Evolutionary conservation across 2,329 filamentous ascomycete genomes (phyloP).

Genomic region (Ceratocystis destructans): DNA sequence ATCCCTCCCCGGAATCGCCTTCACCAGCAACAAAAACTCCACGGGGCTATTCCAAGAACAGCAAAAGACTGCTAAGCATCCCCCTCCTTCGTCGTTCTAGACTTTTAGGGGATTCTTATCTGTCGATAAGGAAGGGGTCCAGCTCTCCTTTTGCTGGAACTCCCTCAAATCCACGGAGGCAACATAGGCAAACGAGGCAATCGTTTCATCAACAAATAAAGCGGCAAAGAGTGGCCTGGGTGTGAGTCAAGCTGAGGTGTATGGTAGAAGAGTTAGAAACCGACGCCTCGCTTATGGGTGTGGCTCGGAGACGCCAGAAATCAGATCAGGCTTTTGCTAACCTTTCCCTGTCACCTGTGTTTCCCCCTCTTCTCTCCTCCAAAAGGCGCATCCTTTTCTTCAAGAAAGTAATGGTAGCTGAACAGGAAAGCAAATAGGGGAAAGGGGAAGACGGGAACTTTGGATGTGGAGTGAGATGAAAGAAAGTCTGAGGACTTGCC

Average conservation of each 20-base stretch:
- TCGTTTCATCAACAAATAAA: slow-evolving; percentile 2
- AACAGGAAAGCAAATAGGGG: neutral
- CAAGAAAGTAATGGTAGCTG: neutral
- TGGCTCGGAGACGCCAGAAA: neutral
- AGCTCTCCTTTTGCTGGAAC: neutral
- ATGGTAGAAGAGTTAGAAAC: neutral
- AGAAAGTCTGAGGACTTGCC: neutral
- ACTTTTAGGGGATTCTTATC: neutral
- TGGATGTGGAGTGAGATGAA: neutral
- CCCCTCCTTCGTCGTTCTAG: neutral
- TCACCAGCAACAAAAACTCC: neutral
- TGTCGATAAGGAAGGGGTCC: slow-evolving; percentile 1
- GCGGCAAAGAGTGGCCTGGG: neutral
- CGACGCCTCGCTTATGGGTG: neutral
- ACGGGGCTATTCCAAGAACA: neutral
- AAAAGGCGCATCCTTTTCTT: neutral
- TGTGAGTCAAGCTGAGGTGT: neutral
- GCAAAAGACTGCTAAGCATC: neutral
- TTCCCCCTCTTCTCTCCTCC: neutral
- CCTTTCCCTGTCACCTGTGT: neutral
- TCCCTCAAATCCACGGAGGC: neutral
- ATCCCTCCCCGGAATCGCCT: neutral
- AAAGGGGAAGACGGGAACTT: neutral
- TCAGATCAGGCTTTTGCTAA: neutral
- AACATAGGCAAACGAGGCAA: neutral